phyloP scores from a whole-genome alignment of 2,329 filamentous ascomycete species.

The Exserohilum turcica region DNA sequence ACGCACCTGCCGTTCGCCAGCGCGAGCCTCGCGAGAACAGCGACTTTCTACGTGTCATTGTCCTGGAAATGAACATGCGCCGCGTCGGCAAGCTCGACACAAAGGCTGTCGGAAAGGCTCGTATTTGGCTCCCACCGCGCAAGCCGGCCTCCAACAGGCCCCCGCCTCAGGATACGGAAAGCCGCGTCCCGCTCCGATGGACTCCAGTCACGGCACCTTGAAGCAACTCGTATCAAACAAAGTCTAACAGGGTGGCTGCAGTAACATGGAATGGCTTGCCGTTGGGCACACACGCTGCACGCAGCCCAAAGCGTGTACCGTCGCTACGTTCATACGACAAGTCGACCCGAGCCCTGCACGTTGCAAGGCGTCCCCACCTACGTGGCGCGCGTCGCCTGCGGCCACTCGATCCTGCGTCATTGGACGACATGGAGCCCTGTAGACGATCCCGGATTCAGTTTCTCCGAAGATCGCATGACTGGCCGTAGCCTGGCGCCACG shows the following conservation, averaged over 20 bases:
- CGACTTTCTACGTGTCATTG: constrained; percentile 67
- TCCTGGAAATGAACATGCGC: constrained; percentile 72
- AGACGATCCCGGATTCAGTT: constrained; percentile 20
- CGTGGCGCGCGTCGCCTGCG: constrained; percentile 2
- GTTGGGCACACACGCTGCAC: constrained; percentile 31
- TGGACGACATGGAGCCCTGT: constrained; percentile 12
- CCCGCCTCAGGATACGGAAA: constrained; percentile 29
- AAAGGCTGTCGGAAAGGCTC: constrained; percentile 59
- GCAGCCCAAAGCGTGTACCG: constrained; percentile 12
- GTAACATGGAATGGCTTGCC: constrained; percentile 3
- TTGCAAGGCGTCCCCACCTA: constrained; percentile 4
- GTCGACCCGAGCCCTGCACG: constrained; percentile 5
- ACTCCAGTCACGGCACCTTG: constrained; percentile 32
- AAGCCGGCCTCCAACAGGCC: constrained; percentile 40
- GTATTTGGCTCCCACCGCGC: constrained; percentile 66
- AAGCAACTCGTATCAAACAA: constrained; percentile 10
- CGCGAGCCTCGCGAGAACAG: constrained; percentile 68
- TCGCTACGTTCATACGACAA: constrained; percentile 10
- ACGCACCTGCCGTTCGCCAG: constrained; percentile 56
- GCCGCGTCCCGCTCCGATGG: constrained; percentile 47
- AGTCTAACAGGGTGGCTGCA: constrained; percentile 12
- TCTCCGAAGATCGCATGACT: constrained; percentile 26
- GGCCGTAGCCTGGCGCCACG: constrained; percentile 12
- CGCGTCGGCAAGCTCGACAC: constrained; percentile 65
- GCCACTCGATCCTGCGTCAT: constrained; percentile 9